Base-by-base conservation (phyloP, 2,329 filamentous ascomycete genomes). In the Neonectria coccinea region DNA sequence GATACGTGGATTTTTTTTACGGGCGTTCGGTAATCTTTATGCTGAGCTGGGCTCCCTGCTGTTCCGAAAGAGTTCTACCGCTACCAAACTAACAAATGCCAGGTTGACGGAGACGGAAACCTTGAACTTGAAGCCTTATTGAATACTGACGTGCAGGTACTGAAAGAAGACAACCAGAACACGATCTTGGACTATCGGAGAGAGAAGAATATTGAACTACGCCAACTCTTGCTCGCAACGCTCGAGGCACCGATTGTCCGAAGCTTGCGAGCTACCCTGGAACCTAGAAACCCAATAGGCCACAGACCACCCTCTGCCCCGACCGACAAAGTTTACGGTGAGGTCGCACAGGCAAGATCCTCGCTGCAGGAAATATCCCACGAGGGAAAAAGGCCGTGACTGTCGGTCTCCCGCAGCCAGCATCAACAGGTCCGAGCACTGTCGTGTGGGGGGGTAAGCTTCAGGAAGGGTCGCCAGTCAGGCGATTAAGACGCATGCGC, bases 401-500 rank as follows among this genome's bases (percentile, higher is more conserved):
- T 48, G 47, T 50, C 36, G 33, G 29, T 18, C 36, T 44, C 42
- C 27, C 36, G 29, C 20, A 57, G 16, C 27, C 20, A 57, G 16
- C 27, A 12, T 56, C 54, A 48, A 5, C 6, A 41, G 16, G 56
- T 42, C 56, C 33, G 56, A 58, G 56, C 33, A 51, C 56, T 36
- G 29, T 18, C 41, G 36, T 14, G 14, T 12, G 29, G 47, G 56
- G 29, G 14, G 18, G 29, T 12, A 25, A 45, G 29, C 33, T n/a
- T 63, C 42, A 42, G 31, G 7, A 25, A 36, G 29, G 44, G 20
- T 59, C 42, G 50, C 55, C 27, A 27, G 56, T 63, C 50, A 59
- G 61, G 42, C 50, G 56, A 59, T 39, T 58, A 14, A 22, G 22
- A 52, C n/a, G 14, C 48, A 58, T 63, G 60, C 33, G 54, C 50